Base-by-base conservation (phyloP, 768 basidiomycete genomes). In the Amyloporia xantha region DNA sequence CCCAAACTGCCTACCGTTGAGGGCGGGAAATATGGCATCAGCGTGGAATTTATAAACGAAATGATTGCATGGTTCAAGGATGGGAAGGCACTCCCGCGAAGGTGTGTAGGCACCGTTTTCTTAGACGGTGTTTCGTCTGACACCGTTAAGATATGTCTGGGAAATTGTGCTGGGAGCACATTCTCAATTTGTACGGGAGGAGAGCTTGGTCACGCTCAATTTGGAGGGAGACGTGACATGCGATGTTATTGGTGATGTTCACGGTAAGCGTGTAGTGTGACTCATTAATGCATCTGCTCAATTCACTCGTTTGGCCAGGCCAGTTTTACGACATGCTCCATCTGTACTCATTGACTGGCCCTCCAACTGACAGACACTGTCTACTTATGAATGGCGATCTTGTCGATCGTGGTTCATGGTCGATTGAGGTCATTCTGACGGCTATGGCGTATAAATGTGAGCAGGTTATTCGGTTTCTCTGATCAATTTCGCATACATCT, bases 361-460 rank as follows among this genome's bases (percentile, higher is more conserved):
- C 82, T 48, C 96, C 96, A 11, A 83, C 73, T 47, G 78, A 88
- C 48, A 82, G 79, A n/a, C 95, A 97, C 56, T 84, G 83, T 57
- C 64, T 93, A 41, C 68, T 94, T 44, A 92, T 93, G 84, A 92
- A 91, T 63, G 90, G 93, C 9, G 95, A 99, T 72, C 84, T 98
- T 41, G 95, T 99, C 30, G 95, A 99, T 66, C 82, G 95, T 53
- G 94, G 94, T n/a, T 90, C 87, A 23, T 93, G 91, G 90, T 90
- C 87, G 10, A 83, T 91, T 49, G 92, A 93, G 66, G 90, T 98
- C 50, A 92, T 94, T 51, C 69, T 98, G 53, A 83, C 88, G 13
- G 85, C 94, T 4, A 91, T 99, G 61, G 90, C 94, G 10, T 96
- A 86, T 68, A 99, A 99, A 75, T 98, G 90, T 86, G 56, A 61